Evolutionary conservation across 2,329 filamentous ascomycete species (phyloP), one percentile per base, ranked within the genome.

Genomic region (Scedosporium aurantiacum): DNA sequence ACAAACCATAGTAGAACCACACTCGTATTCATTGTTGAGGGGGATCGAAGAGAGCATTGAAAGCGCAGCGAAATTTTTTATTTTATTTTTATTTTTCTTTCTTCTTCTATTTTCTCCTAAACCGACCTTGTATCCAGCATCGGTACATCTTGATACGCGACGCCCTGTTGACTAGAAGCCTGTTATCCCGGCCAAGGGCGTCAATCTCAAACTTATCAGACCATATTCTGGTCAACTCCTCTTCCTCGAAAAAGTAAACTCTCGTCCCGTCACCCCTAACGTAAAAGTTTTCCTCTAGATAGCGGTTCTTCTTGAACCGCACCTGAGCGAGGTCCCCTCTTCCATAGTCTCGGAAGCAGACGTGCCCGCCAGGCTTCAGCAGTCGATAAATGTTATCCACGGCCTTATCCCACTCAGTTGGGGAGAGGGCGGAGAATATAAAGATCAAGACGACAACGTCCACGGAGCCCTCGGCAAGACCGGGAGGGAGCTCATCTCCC

Each of bases 201-300:
- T 89, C 76, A 56, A 96, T 77, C 57, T 91, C 83, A 68, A 97
- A 91, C 61, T 70, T 66, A 57, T 63, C 66, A 25, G 79, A 79
- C 93, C 93, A 97, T 63, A 97, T 93, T 52, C 81, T 73, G 60
- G 82, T 80, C 60, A 99, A 77, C 75, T 99, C 88, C 40, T 92
- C 86, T 72, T 86, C 81, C 62, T 97, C 93, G 70, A 99, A 99
- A 74, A 99, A 99, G 74, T 97, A 99, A 0, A 99, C 94, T 5
- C 94, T 83, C 3, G 94, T 99, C 1, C 94, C 94, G 72, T 99
- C 94, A 1, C 94, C 94, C 40, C 94, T 81, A 54, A 97, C 89
- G 72, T 99, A 99, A 69, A 99, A 99, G 70, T 97, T 99, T 74
- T 97, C 94, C 61, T 91, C 90, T 70, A 99, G 81, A 70, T 93